Conservation (phyloP, 306 rosid species). For the Medicago arabica region DNA sequence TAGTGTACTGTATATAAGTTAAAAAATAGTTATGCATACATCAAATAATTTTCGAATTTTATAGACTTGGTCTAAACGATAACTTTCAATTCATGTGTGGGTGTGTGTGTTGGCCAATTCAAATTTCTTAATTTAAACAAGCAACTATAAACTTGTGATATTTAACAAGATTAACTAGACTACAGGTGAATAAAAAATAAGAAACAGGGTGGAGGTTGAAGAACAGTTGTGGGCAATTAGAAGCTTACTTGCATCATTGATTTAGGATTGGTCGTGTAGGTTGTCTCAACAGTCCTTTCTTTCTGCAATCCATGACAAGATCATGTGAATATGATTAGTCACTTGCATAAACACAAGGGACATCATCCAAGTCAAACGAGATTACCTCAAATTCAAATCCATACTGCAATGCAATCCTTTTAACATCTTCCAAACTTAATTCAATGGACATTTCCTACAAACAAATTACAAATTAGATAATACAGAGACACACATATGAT, state of each 20-base stretch:
- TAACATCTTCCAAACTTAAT: slow-evolving; percentile 95
- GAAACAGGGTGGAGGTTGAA: background rate
- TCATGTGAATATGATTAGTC: slow-evolving; percentile 34
- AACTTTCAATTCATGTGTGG: background rate
- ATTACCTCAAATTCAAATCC: slow-evolving; percentile 89
- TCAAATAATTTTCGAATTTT: background rate
- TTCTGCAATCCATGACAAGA: slow-evolving; percentile 59
- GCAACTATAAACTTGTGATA: background rate
- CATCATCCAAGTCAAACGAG: slow-evolving; percentile 25
- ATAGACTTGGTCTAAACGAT: background rate
- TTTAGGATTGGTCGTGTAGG: slow-evolving; percentile 81
- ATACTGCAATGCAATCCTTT: slow-evolving; percentile 72
- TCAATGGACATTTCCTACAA: slow-evolving; percentile 90
- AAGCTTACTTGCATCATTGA: slow-evolving; percentile 97
- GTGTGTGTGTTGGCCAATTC: background rate
- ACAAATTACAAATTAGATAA: slow-evolving; percentile 32
- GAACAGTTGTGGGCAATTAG: slow-evolving; percentile 1
- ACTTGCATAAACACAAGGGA: background rate
- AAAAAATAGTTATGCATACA: background rate
- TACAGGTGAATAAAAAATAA: background rate
- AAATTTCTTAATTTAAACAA: slow-evolving; percentile 4
- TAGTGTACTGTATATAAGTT: too few relatives aligned
- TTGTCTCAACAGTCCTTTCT: slow-evolving; percentile 82
- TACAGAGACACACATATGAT: background rate
- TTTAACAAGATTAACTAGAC: slow-evolving; percentile 2